These are phyloP conservation scores for Boletus sp. DNA, from an alignment of 768 basidiomycete genomes.

Conservation along the genomic window DNA sequence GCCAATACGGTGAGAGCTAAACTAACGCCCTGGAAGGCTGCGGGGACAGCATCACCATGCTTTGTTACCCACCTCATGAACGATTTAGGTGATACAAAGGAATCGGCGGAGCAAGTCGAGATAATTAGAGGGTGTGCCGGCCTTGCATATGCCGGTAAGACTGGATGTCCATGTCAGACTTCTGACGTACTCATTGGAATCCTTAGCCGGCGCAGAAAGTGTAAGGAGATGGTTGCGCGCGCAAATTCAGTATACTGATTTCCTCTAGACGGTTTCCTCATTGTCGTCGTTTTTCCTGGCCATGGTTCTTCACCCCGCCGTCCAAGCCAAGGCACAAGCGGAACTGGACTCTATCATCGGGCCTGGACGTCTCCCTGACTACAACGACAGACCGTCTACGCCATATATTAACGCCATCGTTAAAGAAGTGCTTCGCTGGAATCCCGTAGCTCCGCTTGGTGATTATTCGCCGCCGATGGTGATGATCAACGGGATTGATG, in stretches of 20 bases:
- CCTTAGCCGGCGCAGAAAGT: slow-evolving; percentile 40
- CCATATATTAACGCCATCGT: slow-evolving; percentile 30
- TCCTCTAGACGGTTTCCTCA: slow-evolving; percentile 27
- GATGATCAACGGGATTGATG: slow-evolving; percentile 10
- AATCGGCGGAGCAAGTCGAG: slow-evolving; percentile 26
- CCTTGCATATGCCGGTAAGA: slow-evolving; percentile 45
- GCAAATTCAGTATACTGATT: background rate
- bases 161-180: background rate
- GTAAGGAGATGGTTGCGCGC: slow-evolving; percentile 7
- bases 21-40: slow-evolving; percentile 12
- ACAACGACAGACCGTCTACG: slow-evolving; percentile 25
- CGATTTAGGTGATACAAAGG: slow-evolving; percentile 13
- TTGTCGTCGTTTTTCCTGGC: slow-evolving; percentile 30
- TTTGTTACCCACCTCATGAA: slow-evolving; percentile 29
- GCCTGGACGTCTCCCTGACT: slow-evolving; percentile 30
- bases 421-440: slow-evolving; percentile 33
- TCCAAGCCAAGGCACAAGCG: slow-evolving; percentile 29
- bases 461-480: slow-evolving; percentile 14
- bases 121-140: slow-evolving; percentile 42
- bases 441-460: slow-evolving; percentile 34
- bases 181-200: slow-evolving; percentile 1
- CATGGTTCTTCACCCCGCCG: slow-evolving; percentile 28
- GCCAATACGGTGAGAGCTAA: background rate
- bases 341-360: slow-evolving; percentile 28
- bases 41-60: slow-evolving; percentile 30